phyloP scores from a whole-genome alignment of 148 eudicot genomes.

The Rhododendron griersonianum region DNA sequence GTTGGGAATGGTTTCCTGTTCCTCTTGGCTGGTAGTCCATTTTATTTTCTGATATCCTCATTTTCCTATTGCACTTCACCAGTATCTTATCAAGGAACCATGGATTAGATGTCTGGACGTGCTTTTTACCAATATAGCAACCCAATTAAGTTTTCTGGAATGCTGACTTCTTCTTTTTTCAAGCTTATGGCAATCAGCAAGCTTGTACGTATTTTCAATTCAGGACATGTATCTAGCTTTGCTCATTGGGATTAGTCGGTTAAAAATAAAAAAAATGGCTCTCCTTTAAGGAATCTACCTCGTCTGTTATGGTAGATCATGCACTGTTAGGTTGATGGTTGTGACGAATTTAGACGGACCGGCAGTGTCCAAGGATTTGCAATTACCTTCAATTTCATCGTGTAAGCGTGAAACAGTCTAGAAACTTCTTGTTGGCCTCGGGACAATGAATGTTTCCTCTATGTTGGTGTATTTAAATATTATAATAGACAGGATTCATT shows the following conservation, averaged over 20 bases:
- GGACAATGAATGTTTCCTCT: neutral
- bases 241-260: neutral
- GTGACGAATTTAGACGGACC: neutral
- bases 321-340: neutral
- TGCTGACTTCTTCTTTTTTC: neutral
- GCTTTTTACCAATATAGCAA: neutral
- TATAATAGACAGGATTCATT: neutral
- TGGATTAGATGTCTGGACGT: neutral
- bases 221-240: neutral
- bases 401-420: neutral
- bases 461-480: neutral
- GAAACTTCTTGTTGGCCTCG: neutral
- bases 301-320: neutral
- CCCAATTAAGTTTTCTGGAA: neutral
- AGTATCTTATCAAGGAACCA: neutral
- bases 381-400: neutral
- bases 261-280: neutral
- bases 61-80: neutral
- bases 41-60: neutral
- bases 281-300: neutral
- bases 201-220: neutral
- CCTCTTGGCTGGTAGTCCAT: neutral
- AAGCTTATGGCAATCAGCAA: neutral
- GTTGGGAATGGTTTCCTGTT: constrained; percentile 3
- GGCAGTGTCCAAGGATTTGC: neutral